Conservation (phyloP, 345 rosid species). For the Carallia brachiata region DNA sequence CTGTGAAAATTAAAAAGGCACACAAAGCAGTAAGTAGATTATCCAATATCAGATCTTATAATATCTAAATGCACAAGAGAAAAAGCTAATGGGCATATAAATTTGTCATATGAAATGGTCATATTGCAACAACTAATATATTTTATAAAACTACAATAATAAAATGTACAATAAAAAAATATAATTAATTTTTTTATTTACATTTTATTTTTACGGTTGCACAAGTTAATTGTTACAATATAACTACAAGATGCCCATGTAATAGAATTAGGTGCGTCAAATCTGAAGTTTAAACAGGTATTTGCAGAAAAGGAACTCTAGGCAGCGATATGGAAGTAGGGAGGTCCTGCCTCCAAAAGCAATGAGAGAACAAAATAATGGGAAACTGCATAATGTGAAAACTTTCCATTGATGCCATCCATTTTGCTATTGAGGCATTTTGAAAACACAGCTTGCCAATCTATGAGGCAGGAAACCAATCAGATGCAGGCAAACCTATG, state of each 20-base stretch:
- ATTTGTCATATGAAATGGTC: too few relatives aligned
- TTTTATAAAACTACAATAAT: too few relatives aligned
- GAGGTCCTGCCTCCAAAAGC: background rate
- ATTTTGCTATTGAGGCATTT: background rate
- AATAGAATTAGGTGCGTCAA: background rate
- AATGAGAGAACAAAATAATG: background rate
- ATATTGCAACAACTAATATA: too few relatives aligned
- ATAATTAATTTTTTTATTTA: too few relatives aligned
- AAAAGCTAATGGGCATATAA: background rate
- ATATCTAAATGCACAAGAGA: background rate
- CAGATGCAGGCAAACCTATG: constrained; percentile 55
- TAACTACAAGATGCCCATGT: too few relatives aligned
- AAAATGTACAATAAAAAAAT: too few relatives aligned
- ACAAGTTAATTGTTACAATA: too few relatives aligned
- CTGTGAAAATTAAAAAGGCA: constrained; percentile 29
- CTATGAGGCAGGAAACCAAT: background rate
- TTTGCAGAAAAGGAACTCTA: too few relatives aligned
- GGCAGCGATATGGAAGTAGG: background rate
- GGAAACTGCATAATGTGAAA: background rate
- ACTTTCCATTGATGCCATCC: background rate
- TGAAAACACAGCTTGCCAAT: background rate
- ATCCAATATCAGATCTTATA: constrained; percentile 10
- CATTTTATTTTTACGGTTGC: too few relatives aligned
- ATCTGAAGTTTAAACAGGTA: too few relatives aligned
- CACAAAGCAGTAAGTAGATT: background rate